phyloP scores from a whole-genome alignment of 2,329 filamentous ascomycete genomes.

The Allantophomopsis lycopodina region DNA sequence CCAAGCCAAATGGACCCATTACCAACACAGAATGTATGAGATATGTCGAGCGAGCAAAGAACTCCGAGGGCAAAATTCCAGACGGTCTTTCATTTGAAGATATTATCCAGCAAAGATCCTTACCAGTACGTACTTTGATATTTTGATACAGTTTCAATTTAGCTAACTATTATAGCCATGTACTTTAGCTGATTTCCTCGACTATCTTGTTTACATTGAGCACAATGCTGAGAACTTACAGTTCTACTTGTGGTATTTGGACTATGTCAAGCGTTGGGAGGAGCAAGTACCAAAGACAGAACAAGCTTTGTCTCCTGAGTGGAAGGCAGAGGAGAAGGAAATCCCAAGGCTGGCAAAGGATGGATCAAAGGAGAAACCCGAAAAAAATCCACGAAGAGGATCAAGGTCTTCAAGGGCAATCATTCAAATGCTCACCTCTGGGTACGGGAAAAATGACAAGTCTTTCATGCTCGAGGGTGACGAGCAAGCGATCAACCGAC shows the following conservation, averaged over 20 bases:
- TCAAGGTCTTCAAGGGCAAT: no score
- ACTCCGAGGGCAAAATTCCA: constrained; percentile 40
- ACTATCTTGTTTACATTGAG: constrained; percentile 71
- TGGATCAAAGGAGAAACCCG: constrained; percentile 6
- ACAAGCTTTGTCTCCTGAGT: constrained; percentile 48
- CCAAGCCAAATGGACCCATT: constrained; percentile 10
- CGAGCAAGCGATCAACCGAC: not conserved
- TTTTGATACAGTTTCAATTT: no score
- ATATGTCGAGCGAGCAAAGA: constrained; percentile 13
- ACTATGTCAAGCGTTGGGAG: constrained; percentile 37
- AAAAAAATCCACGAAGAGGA: not conserved
- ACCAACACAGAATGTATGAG: constrained; percentile 10
- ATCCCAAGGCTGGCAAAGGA: constrained; percentile 6
- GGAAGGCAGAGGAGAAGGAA: constrained; percentile 29
- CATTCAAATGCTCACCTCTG: no score
- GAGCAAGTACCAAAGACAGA: constrained; percentile 26
- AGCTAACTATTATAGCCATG: constrained; percentile 41
- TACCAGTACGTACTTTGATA: constrained; percentile 45
- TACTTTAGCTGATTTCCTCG: constrained; percentile 71
- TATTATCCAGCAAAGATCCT: constrained; percentile 63
- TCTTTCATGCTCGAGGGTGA: not conserved
- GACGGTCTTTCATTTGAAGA: constrained; percentile 61
- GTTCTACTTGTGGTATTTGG: constrained; percentile 49
- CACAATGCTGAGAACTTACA: constrained; percentile 70
- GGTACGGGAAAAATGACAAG: not conserved